These are phyloP conservation scores for Capronia epimyces DNA, from an alignment of 2,329 filamentous ascomycete species.

Conservation along the genomic window DNA sequence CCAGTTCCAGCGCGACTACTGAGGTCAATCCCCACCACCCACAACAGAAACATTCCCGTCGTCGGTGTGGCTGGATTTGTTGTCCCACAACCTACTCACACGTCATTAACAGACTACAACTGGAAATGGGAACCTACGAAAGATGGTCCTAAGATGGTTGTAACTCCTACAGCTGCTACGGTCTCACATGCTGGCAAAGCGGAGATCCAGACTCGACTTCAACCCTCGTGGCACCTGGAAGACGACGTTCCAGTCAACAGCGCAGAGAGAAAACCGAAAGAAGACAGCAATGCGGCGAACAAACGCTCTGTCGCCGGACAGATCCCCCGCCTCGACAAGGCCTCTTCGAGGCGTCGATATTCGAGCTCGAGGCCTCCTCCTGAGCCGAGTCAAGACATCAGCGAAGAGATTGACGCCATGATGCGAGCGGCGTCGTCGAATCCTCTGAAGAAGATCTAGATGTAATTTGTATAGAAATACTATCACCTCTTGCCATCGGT, in stretches of 20 bases:
- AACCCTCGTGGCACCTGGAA: constrained; percentile 16
- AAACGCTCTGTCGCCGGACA: constrained; percentile 2
- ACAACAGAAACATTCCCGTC: constrained; percentile 14
- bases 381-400: constrained; percentile 16
- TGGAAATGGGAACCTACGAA: constrained; percentile 20
- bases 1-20: constrained; percentile 57
- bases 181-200: constrained; percentile 23
- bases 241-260: constrained; percentile 18
- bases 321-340: constrained; percentile 9
- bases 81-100: constrained; percentile 10
- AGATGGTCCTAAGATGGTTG: constrained; percentile 23
- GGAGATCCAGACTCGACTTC: constrained; percentile 14
- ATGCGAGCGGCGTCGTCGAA: constrained; percentile 2
- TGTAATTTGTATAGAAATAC: constrained; percentile 15
- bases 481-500: neutral
- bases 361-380: constrained; percentile 3
- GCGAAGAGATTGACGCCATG: constrained; percentile 14
- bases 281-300: neutral
- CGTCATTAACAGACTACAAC: constrained; percentile 2
- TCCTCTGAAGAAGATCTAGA: constrained; percentile 4
- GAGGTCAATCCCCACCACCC: constrained; percentile 17
- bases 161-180: constrained; percentile 13
- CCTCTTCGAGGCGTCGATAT: neutral
- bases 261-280: constrained; percentile 1
- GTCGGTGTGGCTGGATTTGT: constrained; percentile 29